These are phyloP conservation scores for Eremothecium sinecaudum DNA, from an alignment of 1,139 yeast genomes.

Conservation along the genomic window DNA sequence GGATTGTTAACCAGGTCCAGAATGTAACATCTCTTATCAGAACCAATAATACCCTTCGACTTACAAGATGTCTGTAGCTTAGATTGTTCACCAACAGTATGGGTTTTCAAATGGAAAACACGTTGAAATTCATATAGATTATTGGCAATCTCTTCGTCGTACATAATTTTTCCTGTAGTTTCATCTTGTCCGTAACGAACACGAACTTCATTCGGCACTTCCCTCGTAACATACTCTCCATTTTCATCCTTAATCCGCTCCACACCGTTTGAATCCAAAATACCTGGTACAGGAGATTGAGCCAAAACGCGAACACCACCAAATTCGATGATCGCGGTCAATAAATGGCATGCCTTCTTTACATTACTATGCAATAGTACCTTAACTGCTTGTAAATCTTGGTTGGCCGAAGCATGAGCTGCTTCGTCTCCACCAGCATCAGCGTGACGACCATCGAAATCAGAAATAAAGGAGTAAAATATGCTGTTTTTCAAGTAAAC, in stretches of 20 bases:
- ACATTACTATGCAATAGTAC: constrained; percentile 59
- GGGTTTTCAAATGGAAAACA: constrained; percentile 69
- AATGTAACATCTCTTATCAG: constrained; percentile 76
- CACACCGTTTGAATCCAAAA: constrained; percentile 42
- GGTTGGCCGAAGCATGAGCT: constrained; percentile 69
- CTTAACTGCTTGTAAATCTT: constrained; percentile 69
- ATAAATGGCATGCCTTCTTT: constrained; percentile 55
- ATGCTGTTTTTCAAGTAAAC: constrained; percentile 75
- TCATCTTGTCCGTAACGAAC: constrained; percentile 67
- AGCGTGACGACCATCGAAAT: constrained; percentile 59
- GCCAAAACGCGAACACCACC: constrained; percentile 82
- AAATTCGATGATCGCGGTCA: constrained; percentile 79
- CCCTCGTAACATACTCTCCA: constrained; percentile 29
- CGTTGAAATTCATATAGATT: constrained; percentile 58
- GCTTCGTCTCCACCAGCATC: constrained; percentile 76
- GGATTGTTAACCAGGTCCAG: constrained; percentile 83
- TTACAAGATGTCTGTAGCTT: constrained; percentile 63
- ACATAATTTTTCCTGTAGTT: constrained; percentile 37
- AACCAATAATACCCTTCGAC: constrained; percentile 77
- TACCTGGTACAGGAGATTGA: constrained; percentile 97
- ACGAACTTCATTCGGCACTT: constrained; percentile 24
- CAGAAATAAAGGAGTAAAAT: constrained; percentile 74
- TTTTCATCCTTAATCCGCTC: constrained; percentile 28
- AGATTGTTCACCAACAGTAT: constrained; percentile 43
- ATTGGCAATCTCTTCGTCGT: constrained; percentile 43